phyloP scores from a whole-genome alignment of 2,329 filamentous ascomycete genomes.

The Penicillium sp. region DNA sequence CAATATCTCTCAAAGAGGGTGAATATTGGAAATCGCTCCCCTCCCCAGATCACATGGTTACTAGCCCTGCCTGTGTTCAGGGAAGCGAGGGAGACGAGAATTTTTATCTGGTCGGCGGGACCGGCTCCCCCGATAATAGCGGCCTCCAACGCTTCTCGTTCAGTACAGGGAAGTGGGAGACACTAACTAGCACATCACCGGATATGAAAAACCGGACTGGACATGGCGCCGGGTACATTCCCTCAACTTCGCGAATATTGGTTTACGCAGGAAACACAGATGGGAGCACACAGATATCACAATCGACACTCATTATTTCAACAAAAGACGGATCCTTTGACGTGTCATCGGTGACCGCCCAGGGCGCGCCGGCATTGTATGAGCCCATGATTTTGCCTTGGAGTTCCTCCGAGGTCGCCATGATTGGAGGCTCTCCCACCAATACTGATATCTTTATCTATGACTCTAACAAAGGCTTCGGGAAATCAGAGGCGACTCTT shows the following conservation, averaged over 20 bases:
- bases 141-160: constrained; percentile 73
- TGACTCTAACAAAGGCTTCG: constrained; percentile 60
- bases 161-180: constrained; percentile 57
- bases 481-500: constrained; percentile 63
- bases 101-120: constrained; percentile 80
- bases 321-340: constrained; percentile 62
- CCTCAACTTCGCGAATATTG: constrained; percentile 67
- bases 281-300: constrained; percentile 57
- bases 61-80: constrained; percentile 73
- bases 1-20: constrained; percentile 65
- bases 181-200: constrained; percentile 48
- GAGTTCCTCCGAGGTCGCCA: constrained; percentile 66
- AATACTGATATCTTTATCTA: constrained; percentile 74
- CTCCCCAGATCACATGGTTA: constrained; percentile 65
- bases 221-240: constrained; percentile 75
- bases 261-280: constrained; percentile 75
- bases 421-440: constrained; percentile 68
- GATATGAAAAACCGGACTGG: constrained; percentile 68
- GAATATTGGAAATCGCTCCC: constrained; percentile 67
- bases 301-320: constrained; percentile 72
- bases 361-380: constrained; percentile 58
- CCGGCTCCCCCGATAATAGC: constrained; percentile 58
- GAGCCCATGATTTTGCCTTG: constrained; percentile 72
- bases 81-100: constrained; percentile 57
- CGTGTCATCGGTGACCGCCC: constrained; percentile 58